A percentile compares a stretch with the other conserved stretches of the same genome.
These are phyloP conservation scores for Hirsutella thompsonii DNA, from an alignment of 2,329 filamentous ascomycete genomes.

Conservation along the genomic window DNA sequence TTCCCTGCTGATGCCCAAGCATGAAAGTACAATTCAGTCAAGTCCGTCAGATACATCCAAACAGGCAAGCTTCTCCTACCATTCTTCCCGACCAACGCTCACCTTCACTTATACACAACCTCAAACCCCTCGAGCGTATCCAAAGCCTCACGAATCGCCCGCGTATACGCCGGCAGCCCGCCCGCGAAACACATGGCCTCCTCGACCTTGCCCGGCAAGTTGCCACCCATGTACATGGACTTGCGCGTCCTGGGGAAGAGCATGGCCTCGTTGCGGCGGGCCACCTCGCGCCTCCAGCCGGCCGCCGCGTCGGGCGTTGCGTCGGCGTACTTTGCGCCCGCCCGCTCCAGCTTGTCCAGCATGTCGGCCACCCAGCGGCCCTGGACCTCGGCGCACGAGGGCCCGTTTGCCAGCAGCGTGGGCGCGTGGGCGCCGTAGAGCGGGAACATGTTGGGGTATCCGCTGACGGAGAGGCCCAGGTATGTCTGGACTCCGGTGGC, in stretches of 20 bases:
- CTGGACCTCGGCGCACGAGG: conserved; percentile 39
- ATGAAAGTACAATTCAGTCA: too few species aligned
- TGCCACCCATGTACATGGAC: conserved; percentile 44
- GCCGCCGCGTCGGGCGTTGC: conserved; percentile 29
- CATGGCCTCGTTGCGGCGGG: conserved; percentile 29
- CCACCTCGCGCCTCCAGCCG: conserved; percentile 35
- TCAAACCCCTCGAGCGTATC: conserved; percentile 22
- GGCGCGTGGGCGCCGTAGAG: conserved; percentile 45
- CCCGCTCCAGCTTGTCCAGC: conserved; percentile 32
- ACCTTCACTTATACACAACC: conserved; percentile 8
- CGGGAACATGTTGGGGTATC: conserved; percentile 38
- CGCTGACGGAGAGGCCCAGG: conserved; percentile 27
- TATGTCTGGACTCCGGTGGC: conserved; percentile 26
- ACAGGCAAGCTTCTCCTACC: too few species aligned
- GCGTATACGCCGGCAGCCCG: conserved; percentile 22
- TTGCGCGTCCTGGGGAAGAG: conserved; percentile 32
- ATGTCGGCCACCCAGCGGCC: conserved; percentile 40
- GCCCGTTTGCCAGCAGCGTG: conserved; percentile 42
- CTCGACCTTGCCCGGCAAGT: conserved; percentile 36
- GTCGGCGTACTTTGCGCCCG: conserved; percentile 36
- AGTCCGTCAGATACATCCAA: too few species aligned
- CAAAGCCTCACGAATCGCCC: conserved; percentile 19
- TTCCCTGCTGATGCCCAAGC: too few species aligned
- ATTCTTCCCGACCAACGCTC: too few species aligned
- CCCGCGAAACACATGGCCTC: conserved; percentile 38